Evolutionary conservation across 2,329 filamentous ascomycete species (phyloP).

Genomic region (Alternaria dauci): DNA sequence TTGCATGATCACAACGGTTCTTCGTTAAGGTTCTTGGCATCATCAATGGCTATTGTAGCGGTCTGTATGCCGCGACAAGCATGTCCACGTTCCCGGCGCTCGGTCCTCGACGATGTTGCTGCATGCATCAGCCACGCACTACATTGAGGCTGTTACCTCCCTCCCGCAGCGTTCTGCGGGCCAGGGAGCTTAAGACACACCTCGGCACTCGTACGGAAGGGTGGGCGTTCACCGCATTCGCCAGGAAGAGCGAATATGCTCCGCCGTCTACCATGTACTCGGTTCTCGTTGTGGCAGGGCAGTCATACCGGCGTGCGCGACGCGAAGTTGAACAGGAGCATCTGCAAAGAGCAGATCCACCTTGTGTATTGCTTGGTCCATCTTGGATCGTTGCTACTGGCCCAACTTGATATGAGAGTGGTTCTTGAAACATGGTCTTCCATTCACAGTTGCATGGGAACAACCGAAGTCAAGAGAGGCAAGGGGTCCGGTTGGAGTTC

Average conservation of each 20-base stretch:
- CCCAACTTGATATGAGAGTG: conserved; percentile 10
- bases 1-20: not conserved
- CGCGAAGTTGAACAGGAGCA: not conserved
- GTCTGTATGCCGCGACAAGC: conserved; percentile 4
- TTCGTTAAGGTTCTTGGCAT: conserved; percentile 8
- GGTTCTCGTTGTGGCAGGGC: conserved; percentile 9
- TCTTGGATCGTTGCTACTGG: conserved; percentile 12
- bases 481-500: conserved; percentile 4
- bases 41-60: conserved; percentile 8
- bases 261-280: conserved; percentile 9
- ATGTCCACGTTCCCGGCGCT: conserved; percentile 3
- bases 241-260: conserved; percentile 6
- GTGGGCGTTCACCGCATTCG: conserved; percentile 11
- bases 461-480: not conserved
- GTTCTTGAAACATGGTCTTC: conserved; percentile 4
- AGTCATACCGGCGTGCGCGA: conserved; percentile 17
- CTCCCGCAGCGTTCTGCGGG: conserved; percentile 3
- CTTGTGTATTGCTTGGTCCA: conserved; percentile 3
- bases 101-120: conserved; percentile 4
- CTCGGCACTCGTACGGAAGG: conserved; percentile 2
- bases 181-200: not conserved
- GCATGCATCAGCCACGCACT: conserved; percentile 15
- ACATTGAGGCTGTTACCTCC: conserved; percentile 3
- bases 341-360: not conserved
- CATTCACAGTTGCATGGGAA: not conserved